Evolutionary conservation across 768 basidiomycete species (phyloP), one percentile per base, ranked within the genome.

Genomic region (Panaeolus cyanescens): DNA sequence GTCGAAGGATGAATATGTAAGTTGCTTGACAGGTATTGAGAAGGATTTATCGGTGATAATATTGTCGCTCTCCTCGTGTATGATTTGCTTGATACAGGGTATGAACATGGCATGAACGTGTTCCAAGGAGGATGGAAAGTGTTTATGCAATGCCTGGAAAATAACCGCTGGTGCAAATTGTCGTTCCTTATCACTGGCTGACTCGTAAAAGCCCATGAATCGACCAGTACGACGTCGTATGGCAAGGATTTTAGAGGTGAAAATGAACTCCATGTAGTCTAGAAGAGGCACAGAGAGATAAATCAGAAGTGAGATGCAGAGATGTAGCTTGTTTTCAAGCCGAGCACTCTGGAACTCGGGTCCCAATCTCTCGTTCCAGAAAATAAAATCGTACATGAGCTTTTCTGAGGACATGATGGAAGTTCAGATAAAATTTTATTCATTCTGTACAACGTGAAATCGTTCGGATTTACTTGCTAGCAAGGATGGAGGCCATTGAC

Each of bases 211-310:
- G 1, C 57, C 59, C 54, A 68, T 54, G 45, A 68, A 68, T 13
- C 57, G 25, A 2, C 57, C 54, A 6, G 64, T 58, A 1, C 56
- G 22, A 4, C 31, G 4, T 13, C 40, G 32, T 7, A 68, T 60
- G 7, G 45, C 62, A 2, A n/a, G 13, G 19, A 68, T 61, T 13
- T 56, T 33, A 4, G 62, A 62, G 17, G 54, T 57, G 40, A 68
- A 68, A 4, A 54, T 37, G 25, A 65, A 68, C 17, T 39, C 32
- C 12, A 68, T 30, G 40, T 64, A 34, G 15, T 64, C 34, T 6
- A 59, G 36, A 2, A 68, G 17, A 20, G 60, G 59, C 50, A 68
- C 32, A 30, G 60, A 53, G n/a, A 68, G 63, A 39, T 59, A 68
- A 32, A 62, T 42, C 6, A 68, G 4, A 17, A 68, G 61, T 13